Percentiles rank a stretch among this genome's conserved stretches.
phyloP scores from a whole-genome alignment of 1,139 yeast genomes.

The Pichia sp. region DNA sequence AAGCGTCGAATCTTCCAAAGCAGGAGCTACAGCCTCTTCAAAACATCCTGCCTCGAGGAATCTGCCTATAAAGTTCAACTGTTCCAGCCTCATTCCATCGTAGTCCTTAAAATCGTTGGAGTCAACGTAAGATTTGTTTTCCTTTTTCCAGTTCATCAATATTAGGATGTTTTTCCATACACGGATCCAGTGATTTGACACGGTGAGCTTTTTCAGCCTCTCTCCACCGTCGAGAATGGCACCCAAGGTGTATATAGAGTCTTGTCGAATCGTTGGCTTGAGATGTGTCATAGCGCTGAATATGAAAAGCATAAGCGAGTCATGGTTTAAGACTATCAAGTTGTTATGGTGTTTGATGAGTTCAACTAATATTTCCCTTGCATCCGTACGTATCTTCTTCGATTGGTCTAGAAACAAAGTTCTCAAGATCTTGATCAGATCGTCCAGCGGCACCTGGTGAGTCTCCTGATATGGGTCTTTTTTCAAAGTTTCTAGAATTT shows the following conservation, averaged over 20 bases:
- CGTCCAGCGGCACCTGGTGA: slow-evolving; percentile 43
- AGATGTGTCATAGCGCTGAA: slow-evolving; percentile 95
- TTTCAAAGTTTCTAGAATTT: slow-evolving; percentile 15
- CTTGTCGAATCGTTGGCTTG: slow-evolving; percentile 64
- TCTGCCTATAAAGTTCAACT: slow-evolving; percentile 16
- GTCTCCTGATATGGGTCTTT: slow-evolving; percentile 38
- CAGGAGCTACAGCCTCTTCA: slow-evolving; percentile 14
- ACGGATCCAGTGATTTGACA: slow-evolving; percentile 26
- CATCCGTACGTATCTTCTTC: slow-evolving; percentile 48
- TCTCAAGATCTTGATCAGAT: slow-evolving; percentile 50
- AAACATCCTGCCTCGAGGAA: slow-evolving; percentile 16
- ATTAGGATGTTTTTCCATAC: slow-evolving; percentile 45
- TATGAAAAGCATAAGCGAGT: slow-evolving; percentile 66
- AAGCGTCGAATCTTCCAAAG: background rate
- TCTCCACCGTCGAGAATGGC: slow-evolving; percentile 41
- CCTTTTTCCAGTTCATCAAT: slow-evolving; percentile 52
- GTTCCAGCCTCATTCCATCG: slow-evolving; percentile 18
- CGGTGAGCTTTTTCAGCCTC: slow-evolving; percentile 43
- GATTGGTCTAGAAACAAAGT: slow-evolving; percentile 64
- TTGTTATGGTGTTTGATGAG: slow-evolving; percentile 15
- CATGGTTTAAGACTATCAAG: slow-evolving; percentile 47
- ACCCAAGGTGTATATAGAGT: slow-evolving; percentile 60
- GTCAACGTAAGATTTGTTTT: slow-evolving; percentile 27
- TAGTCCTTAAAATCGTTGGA: slow-evolving; percentile 23
- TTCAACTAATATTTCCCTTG: slow-evolving; percentile 14